Base-by-base conservation (phyloP, 176 grass and related monocot genomes). In the Rhynchospora pubera region DNA sequence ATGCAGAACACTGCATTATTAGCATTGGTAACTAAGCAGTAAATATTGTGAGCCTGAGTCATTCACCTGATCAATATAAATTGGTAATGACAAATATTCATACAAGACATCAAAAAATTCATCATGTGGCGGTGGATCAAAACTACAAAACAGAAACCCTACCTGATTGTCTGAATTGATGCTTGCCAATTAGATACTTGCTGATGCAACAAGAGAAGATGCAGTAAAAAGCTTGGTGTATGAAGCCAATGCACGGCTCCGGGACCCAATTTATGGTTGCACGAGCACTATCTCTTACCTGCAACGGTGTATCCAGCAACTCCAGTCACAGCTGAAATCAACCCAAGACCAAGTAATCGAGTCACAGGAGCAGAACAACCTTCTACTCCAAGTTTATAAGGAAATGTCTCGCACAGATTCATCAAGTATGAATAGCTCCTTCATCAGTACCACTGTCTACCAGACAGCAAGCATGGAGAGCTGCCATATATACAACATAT, bases 211-310 rank as follows among this genome's bases (percentile, higher is more conserved):
- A 56, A 71, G 76, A 62, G 86, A 88, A 3, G 86, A 88, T 74
- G 86, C 86, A 55, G 82, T 84, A 43, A 55, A 84, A 60, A 85
- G 86, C 57, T 73, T 88, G 86, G 74, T 88, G 75, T 88, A 84
- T 28, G 86, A 88, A 80, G 73, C 86, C 6, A 79, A 81, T 30
- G 82, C 82, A 11, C 84, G 86, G 82, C 34, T 88, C 14, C 48
- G 67, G 57, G 86, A 88, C 42, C 86, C 86, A 0, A 69, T 88
- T 18, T 79, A 88, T 79, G 86, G 86, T 30, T 84, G 81, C 82
- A 73, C 86, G 1, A 79, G 5, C 9, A 51, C 63, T 24, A 75
- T 88, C 55, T 58, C 42, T 9, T 88, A 84, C 75, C 62, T 88
- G 39, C 86, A 84, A 78, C 65, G 52, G 39, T 81, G 75, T 9